Evolutionary conservation across 106 monocot genomes (phyloP).

Genomic region (Dendrobium chrysotoxum): DNA sequence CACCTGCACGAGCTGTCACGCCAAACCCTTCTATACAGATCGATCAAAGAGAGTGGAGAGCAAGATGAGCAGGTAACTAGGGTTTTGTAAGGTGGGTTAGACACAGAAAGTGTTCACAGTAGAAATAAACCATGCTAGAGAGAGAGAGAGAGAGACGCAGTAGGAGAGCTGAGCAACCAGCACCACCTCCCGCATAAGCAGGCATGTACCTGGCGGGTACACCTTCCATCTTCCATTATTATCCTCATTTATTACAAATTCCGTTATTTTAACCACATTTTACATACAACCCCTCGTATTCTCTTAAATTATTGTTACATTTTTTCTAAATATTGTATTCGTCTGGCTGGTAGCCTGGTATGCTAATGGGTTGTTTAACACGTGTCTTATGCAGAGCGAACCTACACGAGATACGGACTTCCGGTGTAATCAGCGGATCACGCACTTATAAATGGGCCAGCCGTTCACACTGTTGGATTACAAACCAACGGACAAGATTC

Average conservation of each 20-base stretch:
- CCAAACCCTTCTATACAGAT: background rate
- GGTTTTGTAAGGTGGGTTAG: background rate
- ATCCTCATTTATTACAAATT: slow-evolving; percentile 7
- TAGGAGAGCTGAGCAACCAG: background rate
- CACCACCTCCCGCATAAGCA: slow-evolving; percentile 1
- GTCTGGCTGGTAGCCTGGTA: no score
- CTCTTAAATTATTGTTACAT: no score
- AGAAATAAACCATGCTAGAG: background rate
- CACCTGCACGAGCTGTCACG: slow-evolving; percentile 1
- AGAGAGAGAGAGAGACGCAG: background rate
- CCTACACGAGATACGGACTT: background rate
- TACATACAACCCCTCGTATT: no score
- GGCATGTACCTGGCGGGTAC: slow-evolving; percentile 12
- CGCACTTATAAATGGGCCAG: background rate
- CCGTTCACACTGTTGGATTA: background rate
- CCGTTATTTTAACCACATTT: background rate
- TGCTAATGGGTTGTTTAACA: background rate
- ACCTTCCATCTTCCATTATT: background rate
- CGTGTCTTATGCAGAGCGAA: background rate
- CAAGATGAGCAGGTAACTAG: no score
- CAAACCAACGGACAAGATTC: background rate
- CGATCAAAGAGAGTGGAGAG: background rate
- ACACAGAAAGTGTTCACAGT: background rate
- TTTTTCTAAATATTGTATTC: no score
- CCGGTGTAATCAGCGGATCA: background rate